phyloP scores from a whole-genome alignment of 768 basidiomycete species.

The Phaffia australis region DNA sequence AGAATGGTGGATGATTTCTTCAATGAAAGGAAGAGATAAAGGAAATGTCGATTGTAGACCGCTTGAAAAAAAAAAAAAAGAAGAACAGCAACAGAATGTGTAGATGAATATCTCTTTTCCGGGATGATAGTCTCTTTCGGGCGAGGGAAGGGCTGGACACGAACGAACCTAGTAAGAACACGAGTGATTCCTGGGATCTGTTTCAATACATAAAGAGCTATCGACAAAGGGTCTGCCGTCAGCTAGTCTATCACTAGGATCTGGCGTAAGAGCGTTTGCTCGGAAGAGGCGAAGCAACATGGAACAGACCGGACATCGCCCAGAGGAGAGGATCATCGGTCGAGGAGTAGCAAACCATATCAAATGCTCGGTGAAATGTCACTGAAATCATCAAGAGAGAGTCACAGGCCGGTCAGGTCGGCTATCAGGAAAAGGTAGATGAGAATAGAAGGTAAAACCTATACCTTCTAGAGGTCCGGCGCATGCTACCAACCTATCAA shows the following conservation, averaged over 20 bases:
- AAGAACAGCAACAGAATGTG: no score
- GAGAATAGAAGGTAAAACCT: not conserved
- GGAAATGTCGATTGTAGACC: no score
- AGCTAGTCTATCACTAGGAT: no score
- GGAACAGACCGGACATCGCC: constrained; percentile 42
- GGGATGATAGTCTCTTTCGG: constrained; percentile 42
- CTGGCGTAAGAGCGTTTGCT: no score
- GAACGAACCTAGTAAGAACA: constrained; percentile 60
- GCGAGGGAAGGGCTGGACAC: constrained; percentile 3
- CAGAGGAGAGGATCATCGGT: not conserved
- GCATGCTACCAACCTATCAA: constrained; percentile 48
- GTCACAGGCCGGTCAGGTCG: not conserved
- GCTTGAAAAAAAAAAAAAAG: no score
- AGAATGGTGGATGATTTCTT: constrained; percentile 27
- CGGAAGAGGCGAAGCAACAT: no score
- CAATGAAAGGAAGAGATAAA: constrained; percentile 42
- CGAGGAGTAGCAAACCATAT: constrained; percentile 51
- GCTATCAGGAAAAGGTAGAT: not conserved
- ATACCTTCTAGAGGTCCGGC: constrained; percentile 56
- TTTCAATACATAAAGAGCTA: constrained; percentile 32
- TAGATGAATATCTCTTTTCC: no score
- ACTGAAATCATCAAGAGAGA: constrained; percentile 40
- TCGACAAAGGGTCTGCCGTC: no score
- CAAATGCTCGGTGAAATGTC: constrained; percentile 69
- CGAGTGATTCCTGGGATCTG: constrained; percentile 58